Percentiles rank a stretch among this genome's conserved stretches.
phyloP scores from a whole-genome alignment of 1,284 basidiomycete species.

The Sphaerobolus stellatus region DNA sequence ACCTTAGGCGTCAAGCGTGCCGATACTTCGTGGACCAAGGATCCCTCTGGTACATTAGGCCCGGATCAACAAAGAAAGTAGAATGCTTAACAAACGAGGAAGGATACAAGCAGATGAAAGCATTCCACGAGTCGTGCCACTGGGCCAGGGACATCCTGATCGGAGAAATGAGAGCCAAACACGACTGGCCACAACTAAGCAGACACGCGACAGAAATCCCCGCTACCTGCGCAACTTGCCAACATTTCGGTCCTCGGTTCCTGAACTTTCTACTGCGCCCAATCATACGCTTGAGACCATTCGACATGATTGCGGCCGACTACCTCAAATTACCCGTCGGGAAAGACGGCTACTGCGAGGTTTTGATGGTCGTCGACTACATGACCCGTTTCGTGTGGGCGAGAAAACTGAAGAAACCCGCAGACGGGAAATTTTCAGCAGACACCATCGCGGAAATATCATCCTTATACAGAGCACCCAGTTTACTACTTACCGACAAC shows the following conservation, averaged over 20 bases:
- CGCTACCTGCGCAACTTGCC: not conserved
- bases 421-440: too few species aligned
- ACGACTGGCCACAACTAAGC: not conserved
- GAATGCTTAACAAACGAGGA: not conserved
- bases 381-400: not conserved
- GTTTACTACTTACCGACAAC: not conserved
- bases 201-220: not conserved
- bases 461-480: not conserved
- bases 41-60: not conserved
- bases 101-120: not conserved
- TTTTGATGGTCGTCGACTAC: not conserved
- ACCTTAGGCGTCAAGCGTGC: too few species aligned
- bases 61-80: not conserved
- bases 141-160: not conserved
- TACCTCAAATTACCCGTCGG: not conserved
- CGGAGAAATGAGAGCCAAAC: not conserved
- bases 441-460: not conserved
- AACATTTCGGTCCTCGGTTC: not conserved
- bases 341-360: not conserved
- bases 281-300: not conserved
- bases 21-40: not conserved
- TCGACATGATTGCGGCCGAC: not conserved
- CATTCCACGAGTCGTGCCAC: not conserved
- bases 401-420: not conserved
- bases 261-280: not conserved